Evolutionary conservation across 768 basidiomycete genomes (phyloP), one percentile per base, ranked within the genome.

Genomic region (Tremella yokohamensis): DNA sequence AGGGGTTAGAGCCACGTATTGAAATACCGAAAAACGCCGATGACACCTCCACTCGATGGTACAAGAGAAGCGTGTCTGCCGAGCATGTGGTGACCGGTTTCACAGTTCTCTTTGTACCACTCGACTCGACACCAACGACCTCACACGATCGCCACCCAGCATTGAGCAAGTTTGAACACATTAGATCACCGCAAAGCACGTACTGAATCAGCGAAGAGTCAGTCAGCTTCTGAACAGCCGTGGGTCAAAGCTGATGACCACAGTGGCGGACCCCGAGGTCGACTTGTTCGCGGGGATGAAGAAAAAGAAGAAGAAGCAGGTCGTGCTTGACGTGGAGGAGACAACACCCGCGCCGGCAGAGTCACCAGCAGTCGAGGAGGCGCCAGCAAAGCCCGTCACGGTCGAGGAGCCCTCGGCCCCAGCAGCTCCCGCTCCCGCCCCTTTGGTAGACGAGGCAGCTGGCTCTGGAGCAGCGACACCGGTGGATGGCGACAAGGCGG

Each of bases 121-220:
- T 60, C 58, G 57, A 38, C 48, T 40, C 45, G 26, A 49, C 24
- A 45, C 8, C 20, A 11, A 47, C 54, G 20, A 34, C 20, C 42
- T 45, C 42, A 4, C 22, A n/a, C 22, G n/a, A 45, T 22, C n/a
- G 42, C 4, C 15, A 45, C 42, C 4, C 4, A 45, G 8, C n/a
- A 18, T 15, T 45, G n/a, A 40, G 4, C 42, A 45, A 15, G 12
- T 12, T 15, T 20, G 11, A 16, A 39, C 42, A 52, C 29, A 53
- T 25, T 12, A 19, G 16, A 25, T 40, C 22, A 8, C 19, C 26
- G 85, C 89, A 38, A 81, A 84, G 76, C 87, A 87, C 74, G 82
- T 86, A 47, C 88, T 12, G 38, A 49, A 22, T 18, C 13, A 12
- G 48, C 37, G 20, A 34, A 45, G 42, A 45, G 42, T 45, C 6